Conservation (phyloP, 176 grass and related monocot genomes). For the Carex littledalei region DNA sequence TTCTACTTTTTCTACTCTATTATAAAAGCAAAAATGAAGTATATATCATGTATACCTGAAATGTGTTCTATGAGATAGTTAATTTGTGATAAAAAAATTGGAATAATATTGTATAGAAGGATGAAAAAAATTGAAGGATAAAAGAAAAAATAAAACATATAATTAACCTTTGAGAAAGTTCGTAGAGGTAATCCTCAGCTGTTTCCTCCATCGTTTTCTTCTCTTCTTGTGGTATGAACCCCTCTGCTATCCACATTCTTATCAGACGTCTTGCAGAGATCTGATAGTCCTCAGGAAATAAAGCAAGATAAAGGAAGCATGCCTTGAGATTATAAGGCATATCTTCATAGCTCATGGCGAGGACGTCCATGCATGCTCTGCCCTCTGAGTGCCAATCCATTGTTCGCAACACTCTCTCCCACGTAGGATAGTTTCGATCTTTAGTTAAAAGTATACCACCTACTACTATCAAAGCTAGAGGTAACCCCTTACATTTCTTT, state of each 20-base stretch:
- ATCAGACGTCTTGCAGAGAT: conserved; percentile 7
- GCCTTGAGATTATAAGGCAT: conserved; percentile 43
- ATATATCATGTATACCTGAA: no score
- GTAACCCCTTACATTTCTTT: background rate
- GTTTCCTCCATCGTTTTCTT: no score
- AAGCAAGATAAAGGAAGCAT: conserved; percentile 30
- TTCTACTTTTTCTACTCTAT: no score
- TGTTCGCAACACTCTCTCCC: background rate
- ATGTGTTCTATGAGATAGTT: no score
- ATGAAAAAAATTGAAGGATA: no score
- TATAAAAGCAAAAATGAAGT: no score
- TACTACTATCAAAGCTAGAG: background rate
- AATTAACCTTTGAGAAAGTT: no score
- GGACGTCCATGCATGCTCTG: conserved; percentile 20
- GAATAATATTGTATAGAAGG: no score
- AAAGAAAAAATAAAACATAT: no score
- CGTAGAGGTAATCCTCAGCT: no score
- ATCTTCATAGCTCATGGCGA: conserved; percentile 29
- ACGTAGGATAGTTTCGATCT: background rate
- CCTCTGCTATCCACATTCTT: conserved; percentile 34
- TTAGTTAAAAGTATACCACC: background rate
- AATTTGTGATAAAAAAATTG: no score
- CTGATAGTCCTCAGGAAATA: conserved; percentile 12
- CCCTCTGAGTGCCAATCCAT: background rate
- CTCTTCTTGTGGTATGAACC: background rate